Evolutionary conservation across 2,329 filamentous ascomycete species (phyloP), one percentile per base, ranked within the genome.

Genomic region (Macrophomina tecta): DNA sequence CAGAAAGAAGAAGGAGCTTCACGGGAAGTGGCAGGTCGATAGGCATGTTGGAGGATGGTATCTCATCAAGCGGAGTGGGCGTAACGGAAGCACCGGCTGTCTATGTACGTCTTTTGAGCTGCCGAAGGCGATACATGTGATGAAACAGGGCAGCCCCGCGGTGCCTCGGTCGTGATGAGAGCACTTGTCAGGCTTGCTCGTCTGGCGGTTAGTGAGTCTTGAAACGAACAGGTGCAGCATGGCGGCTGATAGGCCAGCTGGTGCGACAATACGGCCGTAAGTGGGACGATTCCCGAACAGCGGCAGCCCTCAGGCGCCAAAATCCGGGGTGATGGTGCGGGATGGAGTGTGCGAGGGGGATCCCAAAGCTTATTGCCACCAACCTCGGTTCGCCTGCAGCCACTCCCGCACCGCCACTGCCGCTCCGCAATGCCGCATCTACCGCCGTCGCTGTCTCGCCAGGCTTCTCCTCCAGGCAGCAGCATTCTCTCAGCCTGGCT

Each of bases 281-380:
- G 34, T 3, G 38, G 49, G 16, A 5, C n/a, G 4, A 23, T 32
- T 46, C 16, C 23, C 48, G 12, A 34, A 16, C 23, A 14, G 23
- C 36, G n/a, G 38, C 6, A 55, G 61, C 51, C 51, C 36, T 23
- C 38, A 53, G 18, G 16, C 40, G 38, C 49, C 28, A 55, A 55
- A 53, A 55, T 45, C 49, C 40, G 62, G 49, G 62, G 62, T 53
- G 9, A 56, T 65, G 51, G 62, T 55, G 62, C 62, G 62, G 51
- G 49, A 49, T 40, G 30, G 14, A 8, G 49, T 30, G 48, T 36
- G 38, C 55, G 40, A 51, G 48, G 48, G 48, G 48, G 53, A 56
- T 56, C 55, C 32, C 6, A 45, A 64, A 64, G 62, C 62, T 64
- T 64, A 53, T 64, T 64, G 62, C 36, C 51, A 40, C 62, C 49